Evolutionary conservation across 2,329 filamentous ascomycete species (phyloP).

Genomic region (Ceratocystis harringtonii): DNA sequence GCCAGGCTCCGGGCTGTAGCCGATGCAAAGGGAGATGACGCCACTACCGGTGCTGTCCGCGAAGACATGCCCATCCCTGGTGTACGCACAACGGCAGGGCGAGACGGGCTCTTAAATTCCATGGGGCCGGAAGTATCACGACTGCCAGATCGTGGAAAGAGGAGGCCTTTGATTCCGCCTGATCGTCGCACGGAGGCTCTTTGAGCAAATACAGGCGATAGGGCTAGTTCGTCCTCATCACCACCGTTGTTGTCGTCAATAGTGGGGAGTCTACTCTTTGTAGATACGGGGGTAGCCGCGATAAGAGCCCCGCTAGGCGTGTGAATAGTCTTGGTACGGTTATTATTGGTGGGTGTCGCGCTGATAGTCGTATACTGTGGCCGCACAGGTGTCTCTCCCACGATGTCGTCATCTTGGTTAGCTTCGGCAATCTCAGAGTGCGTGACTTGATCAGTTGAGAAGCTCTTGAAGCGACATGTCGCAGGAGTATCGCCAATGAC

Average conservation of each 20-base stretch:
- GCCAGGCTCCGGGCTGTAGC: conserved; percentile 13
- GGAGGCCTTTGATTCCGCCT: conserved; percentile 11
- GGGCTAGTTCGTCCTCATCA: background rate
- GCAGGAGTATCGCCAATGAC: conserved; percentile 13
- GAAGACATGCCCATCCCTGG: background rate
- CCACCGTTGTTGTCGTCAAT: background rate
- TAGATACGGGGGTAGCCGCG: background rate
- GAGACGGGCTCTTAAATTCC: conserved; percentile 15
- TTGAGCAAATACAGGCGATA: conserved; percentile 3
- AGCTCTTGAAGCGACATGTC: conserved; percentile 9
- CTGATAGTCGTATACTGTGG: background rate
- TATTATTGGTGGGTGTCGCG: background rate
- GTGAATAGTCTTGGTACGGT: background rate
- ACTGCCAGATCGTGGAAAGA: conserved; percentile 10
- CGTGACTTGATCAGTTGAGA: background rate
- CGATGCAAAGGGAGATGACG: conserved; percentile 15
- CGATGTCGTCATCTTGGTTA: background rate
- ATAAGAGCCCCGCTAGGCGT: background rate
- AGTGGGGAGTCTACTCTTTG: background rate
- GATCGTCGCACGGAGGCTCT: conserved; percentile 7
- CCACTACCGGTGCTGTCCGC: background rate
- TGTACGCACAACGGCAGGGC: background rate
- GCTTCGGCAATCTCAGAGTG: conserved; percentile 4
- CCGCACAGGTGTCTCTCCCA: conserved; percentile 11
- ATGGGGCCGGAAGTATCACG: conserved; percentile 6